A percentile compares a stretch with the other conserved stretches of the same genome.
Evolutionary conservation across 78 protist genomes (phyloP).

Genomic region (Diacronema lutheri): DNA sequence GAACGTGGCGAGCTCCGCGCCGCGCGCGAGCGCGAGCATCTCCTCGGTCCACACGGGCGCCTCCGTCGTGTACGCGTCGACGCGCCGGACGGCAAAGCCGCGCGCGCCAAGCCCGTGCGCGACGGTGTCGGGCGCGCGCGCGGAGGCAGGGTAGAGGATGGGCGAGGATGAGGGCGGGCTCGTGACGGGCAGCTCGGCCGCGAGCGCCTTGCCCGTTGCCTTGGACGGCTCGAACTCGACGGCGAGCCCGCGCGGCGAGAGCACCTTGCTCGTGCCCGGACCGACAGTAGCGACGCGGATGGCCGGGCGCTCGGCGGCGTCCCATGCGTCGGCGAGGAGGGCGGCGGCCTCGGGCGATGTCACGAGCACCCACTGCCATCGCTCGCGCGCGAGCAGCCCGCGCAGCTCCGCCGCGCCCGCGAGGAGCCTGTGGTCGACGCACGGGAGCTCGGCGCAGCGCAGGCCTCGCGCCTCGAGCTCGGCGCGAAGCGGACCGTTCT

Average conservation of each 20-base stretch:
- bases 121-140: not conserved
- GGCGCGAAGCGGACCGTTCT: not conserved
- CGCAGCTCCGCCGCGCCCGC: not conserved
- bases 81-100: not conserved
- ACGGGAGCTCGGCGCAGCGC: not conserved
- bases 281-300: constrained; percentile 21
- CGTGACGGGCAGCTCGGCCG: not conserved
- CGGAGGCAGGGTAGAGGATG: constrained; percentile 14
- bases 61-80: constrained; percentile 22
- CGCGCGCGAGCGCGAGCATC: not conserved
- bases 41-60: not conserved
- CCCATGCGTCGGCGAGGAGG: not conserved
- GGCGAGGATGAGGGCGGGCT: not conserved
- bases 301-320: not conserved
- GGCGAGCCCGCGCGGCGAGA: not conserved
- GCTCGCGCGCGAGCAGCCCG: not conserved
- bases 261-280: not conserved
- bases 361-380: constrained; percentile 1
- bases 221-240: constrained; percentile 9
- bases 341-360: constrained; percentile 23
- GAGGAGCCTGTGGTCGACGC: not conserved
- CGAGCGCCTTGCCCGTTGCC: constrained; percentile 13
- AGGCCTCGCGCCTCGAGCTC: not conserved
- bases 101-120: not conserved
- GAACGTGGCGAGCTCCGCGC: constrained; percentile 1